Conservation (phyloP, 2,329 filamentous ascomycete species). For the Alternaria sp. region DNA sequence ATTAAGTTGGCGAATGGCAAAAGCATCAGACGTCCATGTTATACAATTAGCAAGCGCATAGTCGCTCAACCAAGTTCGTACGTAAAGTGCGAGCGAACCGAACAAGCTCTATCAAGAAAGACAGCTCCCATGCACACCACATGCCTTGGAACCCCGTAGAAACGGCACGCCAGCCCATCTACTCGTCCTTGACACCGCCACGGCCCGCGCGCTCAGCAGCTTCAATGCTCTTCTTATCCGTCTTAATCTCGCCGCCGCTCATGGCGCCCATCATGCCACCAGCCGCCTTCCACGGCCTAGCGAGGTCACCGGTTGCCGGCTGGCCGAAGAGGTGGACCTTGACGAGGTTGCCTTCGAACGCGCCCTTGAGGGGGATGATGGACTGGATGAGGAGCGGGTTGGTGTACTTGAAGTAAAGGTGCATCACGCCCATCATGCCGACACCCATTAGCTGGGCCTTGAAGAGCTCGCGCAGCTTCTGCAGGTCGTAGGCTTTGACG, state of each 20-base stretch:
- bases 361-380: constrained; percentile 96
- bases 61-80: background rate
- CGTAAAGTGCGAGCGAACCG: background rate
- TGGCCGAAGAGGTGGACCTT: constrained; percentile 94
- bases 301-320: constrained; percentile 86
- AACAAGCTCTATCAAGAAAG: background rate
- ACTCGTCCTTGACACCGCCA: constrained; percentile 61
- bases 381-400: constrained; percentile 98
- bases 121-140: background rate
- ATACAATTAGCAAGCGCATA: constrained; percentile 5
- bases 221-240: constrained; percentile 71
- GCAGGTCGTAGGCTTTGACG: constrained; percentile 89
- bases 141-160: background rate
- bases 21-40: constrained; percentile 1
- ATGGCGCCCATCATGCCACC: constrained; percentile 83
- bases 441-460: constrained; percentile 94
- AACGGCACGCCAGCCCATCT: constrained; percentile 19
- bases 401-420: constrained; percentile 99
- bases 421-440: constrained; percentile 98
- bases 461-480: constrained; percentile 83
- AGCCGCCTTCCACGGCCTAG: constrained; percentile 90
- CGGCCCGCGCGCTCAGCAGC: constrained; percentile 58
- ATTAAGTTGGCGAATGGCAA: background rate
- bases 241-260: constrained; percentile 76
- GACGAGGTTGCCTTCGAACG: constrained; percentile 91